phyloP scores from a whole-genome alignment of 2,329 filamentous ascomycete genomes.

The Microsporum canis region DNA sequence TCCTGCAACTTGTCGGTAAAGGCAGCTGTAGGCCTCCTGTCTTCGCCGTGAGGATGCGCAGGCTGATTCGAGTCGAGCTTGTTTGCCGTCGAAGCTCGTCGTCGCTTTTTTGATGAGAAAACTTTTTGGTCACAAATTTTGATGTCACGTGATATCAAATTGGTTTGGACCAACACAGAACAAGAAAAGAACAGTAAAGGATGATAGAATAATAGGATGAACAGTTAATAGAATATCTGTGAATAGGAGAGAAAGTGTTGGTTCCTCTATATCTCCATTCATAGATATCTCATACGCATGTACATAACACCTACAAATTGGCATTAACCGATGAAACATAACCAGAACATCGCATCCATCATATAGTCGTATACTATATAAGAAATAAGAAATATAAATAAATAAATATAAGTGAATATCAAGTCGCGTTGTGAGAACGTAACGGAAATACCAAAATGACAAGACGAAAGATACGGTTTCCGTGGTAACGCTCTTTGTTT shows the following conservation, averaged over 20 bases:
- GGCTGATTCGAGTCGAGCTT: neutral
- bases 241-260: too few species aligned
- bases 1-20: neutral
- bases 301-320: too few species aligned
- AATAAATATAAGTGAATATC: neutral
- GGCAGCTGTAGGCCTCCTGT: neutral
- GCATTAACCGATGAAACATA: too few species aligned
- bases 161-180: neutral
- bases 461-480: slow-evolving; percentile 5
- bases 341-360: too few species aligned
- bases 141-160: neutral
- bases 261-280: too few species aligned
- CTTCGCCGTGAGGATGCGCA: neutral
- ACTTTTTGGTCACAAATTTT: neutral
- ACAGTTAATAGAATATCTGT: neutral
- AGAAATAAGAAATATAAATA: neutral
- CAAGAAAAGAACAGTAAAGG: neutral
- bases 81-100: neutral
- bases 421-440: neutral
- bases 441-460: neutral
- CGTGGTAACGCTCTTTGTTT: slow-evolving; percentile 12
- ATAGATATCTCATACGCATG: too few species aligned
- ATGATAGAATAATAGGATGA: neutral
- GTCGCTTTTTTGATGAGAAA: neutral
- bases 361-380: too few species aligned